phyloP scores from a whole-genome alignment of 305 asterid genomes.

The Fraxinus sp. region DNA sequence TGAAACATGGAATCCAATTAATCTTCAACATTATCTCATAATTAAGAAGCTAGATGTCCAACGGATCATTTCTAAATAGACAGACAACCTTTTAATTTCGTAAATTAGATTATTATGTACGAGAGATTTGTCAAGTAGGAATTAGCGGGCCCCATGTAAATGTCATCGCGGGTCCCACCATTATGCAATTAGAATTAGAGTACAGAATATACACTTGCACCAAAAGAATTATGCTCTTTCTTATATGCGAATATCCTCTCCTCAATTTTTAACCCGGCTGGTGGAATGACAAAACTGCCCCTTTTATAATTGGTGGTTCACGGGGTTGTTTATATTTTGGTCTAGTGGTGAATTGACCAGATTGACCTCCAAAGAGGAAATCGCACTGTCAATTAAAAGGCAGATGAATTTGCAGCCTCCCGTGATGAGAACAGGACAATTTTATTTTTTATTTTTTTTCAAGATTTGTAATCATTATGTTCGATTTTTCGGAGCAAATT shows the following conservation, averaged over 20 bases:
- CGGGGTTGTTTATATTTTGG: not conserved
- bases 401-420: not conserved
- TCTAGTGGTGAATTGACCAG: not conserved
- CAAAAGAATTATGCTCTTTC: conserved; percentile 50
- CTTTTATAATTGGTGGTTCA: not conserved
- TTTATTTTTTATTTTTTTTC: not conserved
- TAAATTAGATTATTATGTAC: not conserved
- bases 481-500: not conserved
- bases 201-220: not conserved
- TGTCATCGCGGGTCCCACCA: not conserved
- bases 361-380: conserved; percentile 17
- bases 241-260: conserved; percentile 60
- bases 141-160: not conserved
- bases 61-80: not conserved
- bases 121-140: conserved; percentile 30
- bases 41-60: not conserved
- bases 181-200: not conserved
- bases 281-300: conserved; percentile 32
- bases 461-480: no score
- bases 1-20: not conserved
- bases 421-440: not conserved
- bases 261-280: conserved; percentile 27
- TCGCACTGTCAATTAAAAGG: not conserved
- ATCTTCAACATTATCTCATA: not conserved
- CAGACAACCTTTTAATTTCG: not conserved